These are phyloP conservation scores for Coemansia biformis DNA, from an alignment of 192 early-diverging fungal genomes.

Conservation along the genomic window DNA sequence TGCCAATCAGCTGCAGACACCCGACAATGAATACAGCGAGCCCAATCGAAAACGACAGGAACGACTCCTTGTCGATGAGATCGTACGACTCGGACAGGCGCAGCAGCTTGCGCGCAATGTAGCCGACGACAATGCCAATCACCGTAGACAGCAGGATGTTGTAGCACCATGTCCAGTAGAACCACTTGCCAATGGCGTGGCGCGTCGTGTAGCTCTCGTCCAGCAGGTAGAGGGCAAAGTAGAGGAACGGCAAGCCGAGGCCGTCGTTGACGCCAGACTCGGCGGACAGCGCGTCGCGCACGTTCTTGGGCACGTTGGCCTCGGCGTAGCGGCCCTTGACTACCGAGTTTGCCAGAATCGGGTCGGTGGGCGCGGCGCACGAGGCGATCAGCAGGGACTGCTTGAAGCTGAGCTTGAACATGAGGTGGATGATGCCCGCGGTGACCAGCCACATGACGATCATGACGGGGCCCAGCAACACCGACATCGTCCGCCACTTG, in stretches of 20 bases:
- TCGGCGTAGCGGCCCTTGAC: conserved; percentile 93
- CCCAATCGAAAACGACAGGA: conserved; percentile 79
- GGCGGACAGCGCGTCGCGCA: conserved; percentile 72
- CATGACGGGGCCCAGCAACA: conserved; percentile 79
- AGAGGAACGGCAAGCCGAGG: conserved; percentile 78
- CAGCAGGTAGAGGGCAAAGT: conserved; percentile 67
- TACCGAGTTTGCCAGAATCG: conserved; percentile 90
- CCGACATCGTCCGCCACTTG: conserved; percentile 66
- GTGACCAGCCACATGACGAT: conserved; percentile 74
- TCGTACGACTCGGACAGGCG: conserved; percentile 64
- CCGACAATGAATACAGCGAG: conserved; percentile 68
- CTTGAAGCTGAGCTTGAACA: conserved; percentile 49
- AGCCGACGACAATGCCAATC: conserved; percentile 74
- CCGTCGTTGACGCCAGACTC: conserved; percentile 88
- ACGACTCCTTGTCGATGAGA: conserved; percentile 86
- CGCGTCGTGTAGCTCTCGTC: conserved; percentile 50
- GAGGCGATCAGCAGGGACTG: conserved; percentile 74
- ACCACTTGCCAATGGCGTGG: conserved; percentile 70
- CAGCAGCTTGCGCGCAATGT: conserved; percentile 62
- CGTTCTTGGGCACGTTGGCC: conserved; percentile 76
- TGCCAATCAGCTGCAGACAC: conserved; percentile 61
- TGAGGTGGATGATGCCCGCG: conserved; percentile 53
- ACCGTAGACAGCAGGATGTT: conserved; percentile 71
- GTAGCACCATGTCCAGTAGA: conserved; percentile 74
- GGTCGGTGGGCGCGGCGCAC: conserved; percentile 88